Evolutionary conservation across 192 early-diverging fungal genomes (phyloP).

Genomic region (Coemansia reversa): DNA sequence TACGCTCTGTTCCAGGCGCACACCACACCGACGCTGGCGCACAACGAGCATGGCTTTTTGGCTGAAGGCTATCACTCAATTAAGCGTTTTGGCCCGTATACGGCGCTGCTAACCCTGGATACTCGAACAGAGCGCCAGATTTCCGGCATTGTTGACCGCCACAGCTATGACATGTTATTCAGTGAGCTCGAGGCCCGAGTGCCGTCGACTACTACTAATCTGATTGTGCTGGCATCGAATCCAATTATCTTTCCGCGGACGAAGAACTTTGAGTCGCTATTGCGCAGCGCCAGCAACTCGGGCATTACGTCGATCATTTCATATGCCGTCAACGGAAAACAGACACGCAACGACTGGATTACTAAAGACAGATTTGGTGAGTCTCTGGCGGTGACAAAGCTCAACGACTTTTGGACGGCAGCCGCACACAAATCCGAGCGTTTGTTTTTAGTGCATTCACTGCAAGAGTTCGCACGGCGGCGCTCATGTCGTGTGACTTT

Average conservation of each 20-base stretch:
- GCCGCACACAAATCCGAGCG: conserved; percentile 67
- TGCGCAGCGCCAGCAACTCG: conserved; percentile 58
- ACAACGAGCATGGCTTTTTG: conserved; percentile 57
- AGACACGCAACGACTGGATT: conserved; percentile 49
- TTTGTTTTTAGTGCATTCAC: conserved; percentile 57
- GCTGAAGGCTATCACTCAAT: conserved; percentile 61
- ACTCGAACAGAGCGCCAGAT: conserved; percentile 71
- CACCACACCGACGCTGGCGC: conserved; percentile 60
- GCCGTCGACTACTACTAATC: conserved; percentile 61
- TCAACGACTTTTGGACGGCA: conserved; percentile 75
- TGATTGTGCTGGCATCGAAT: conserved; percentile 66
- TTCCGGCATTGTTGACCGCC: conserved; percentile 61
- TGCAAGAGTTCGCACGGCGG: conserved; percentile 67
- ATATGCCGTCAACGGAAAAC: conserved; percentile 33
- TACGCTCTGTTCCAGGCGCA: conserved; percentile 87
- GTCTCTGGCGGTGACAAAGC: conserved; percentile 69
- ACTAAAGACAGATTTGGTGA: conserved; percentile 68
- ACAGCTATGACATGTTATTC: conserved; percentile 63
- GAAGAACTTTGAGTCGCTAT: conserved; percentile 62
- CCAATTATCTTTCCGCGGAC: conserved; percentile 75
- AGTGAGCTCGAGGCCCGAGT: conserved; percentile 55
- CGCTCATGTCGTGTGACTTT: conserved; percentile 70
- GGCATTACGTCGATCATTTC: conserved; percentile 51
- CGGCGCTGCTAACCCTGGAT: conserved; percentile 71
- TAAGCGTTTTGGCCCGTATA: conserved; percentile 64